Evolutionary conservation across 1,284 basidiomycete genomes (phyloP).

Genomic region (Cutaneotrichosporon sp.): DNA sequence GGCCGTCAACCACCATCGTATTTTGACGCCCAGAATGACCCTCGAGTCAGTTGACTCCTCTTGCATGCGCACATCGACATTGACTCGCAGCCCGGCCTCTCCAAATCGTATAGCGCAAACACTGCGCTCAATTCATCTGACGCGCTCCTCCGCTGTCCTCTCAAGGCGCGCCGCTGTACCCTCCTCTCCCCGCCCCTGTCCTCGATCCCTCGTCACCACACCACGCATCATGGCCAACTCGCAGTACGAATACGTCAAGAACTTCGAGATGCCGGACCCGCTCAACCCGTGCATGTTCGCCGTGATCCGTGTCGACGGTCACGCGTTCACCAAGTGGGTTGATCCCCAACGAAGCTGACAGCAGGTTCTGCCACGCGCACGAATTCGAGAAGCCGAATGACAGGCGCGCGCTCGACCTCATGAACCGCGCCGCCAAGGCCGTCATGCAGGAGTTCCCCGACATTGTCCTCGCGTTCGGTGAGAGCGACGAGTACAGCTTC

Average conservation of each 20-base stretch:
- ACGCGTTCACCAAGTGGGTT: conserved; percentile 85
- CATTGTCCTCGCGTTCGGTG: conserved; percentile 84
- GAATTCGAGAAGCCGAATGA: conserved; percentile 91
- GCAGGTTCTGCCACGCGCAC: conserved; percentile 82
- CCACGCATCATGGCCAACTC: conserved; percentile 76
- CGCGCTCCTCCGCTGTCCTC: neutral
- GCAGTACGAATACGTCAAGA: conserved; percentile 85
- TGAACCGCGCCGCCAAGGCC: conserved; percentile 84
- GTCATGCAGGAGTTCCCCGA: conserved; percentile 82
- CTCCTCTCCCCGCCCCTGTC: neutral
- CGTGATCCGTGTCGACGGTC: conserved; percentile 87
- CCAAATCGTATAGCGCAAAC: neutral
- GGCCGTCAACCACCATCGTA: neutral
- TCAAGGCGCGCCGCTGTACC: neutral
- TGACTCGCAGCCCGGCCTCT: neutral
- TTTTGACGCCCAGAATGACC: neutral
- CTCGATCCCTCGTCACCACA: neutral
- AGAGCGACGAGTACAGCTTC: conserved; percentile 97
- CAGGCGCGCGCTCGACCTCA: conserved; percentile 76
- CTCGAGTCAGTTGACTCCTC: neutral
- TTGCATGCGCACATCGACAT: neutral
- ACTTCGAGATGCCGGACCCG: conserved; percentile 85
- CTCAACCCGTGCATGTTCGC: conserved; percentile 83
- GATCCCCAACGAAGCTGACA: conserved; percentile 3
- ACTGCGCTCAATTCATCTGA: no score